These are phyloP conservation scores for Cladorrhinum sp. DNA, from an alignment of 2,329 filamentous ascomycete genomes.

Conservation along the genomic window DNA sequence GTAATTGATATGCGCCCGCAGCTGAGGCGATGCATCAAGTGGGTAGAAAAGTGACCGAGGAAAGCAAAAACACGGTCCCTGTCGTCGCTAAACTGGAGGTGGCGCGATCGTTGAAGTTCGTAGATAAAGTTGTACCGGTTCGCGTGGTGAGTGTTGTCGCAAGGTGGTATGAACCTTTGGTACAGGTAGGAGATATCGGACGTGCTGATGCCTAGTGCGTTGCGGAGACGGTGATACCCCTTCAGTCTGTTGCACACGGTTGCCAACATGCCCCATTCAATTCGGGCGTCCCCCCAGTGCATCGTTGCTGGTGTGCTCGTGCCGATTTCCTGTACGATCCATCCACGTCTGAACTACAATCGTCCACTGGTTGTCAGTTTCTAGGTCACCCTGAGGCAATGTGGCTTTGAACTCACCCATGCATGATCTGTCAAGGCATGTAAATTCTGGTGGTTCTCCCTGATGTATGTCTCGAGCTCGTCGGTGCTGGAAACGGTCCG, in stretches of 20 bases:
- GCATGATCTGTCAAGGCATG: background rate
- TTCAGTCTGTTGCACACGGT: conserved; percentile 5
- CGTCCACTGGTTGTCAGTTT: background rate
- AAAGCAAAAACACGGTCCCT: conserved; percentile 9
- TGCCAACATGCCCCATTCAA: conserved; percentile 8
- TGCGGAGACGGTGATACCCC: conserved; percentile 8
- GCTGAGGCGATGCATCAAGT: background rate
- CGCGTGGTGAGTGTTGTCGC: conserved; percentile 5
- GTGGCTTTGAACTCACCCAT: background rate
- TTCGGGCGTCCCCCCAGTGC: conserved; percentile 8
- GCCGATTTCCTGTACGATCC: conserved; percentile 13
- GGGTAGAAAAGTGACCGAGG: conserved; percentile 10
- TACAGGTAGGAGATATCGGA: conserved; percentile 4
- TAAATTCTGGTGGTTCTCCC: background rate
- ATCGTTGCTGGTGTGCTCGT: conserved; percentile 6
- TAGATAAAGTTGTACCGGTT: conserved; percentile 14
- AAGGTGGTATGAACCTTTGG: conserved; percentile 7
- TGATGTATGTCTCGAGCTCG: background rate
- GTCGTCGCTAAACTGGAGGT: conserved; percentile 2
- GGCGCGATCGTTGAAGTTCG: conserved; percentile 11
- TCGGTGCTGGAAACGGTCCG: background rate
- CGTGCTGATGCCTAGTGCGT: conserved; percentile 3
- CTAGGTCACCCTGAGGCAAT: background rate
- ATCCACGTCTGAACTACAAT: background rate
- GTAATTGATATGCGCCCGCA: background rate